Percentiles rank a stretch among this genome's conserved stretches.
Conservation (phyloP, 75 land plant species). For the Cupressus sempervirens region DNA sequence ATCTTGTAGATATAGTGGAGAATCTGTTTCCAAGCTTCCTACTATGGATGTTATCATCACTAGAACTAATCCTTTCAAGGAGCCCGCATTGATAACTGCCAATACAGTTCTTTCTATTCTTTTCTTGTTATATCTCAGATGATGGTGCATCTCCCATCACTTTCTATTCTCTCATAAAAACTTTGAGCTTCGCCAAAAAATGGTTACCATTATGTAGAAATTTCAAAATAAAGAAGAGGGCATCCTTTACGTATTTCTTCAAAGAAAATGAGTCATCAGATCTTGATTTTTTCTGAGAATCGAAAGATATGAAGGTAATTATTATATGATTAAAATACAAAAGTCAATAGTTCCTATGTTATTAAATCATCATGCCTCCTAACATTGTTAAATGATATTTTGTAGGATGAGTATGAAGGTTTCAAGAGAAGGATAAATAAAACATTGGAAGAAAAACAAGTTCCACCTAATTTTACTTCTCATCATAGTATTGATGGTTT, state of each 20-base stretch:
- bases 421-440: not conserved
- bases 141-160: too few relatives aligned
- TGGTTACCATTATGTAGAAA: slow-evolving; percentile 55
- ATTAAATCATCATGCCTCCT: too few relatives aligned
- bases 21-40: slow-evolving; percentile 5
- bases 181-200: slow-evolving; percentile 31
- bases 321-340: not conserved
- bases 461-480: not conserved
- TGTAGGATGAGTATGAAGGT: too few relatives aligned
- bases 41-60: not conserved
- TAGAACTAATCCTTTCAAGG: slow-evolving; percentile 5
- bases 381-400: too few relatives aligned
- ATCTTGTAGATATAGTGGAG: not conserved
- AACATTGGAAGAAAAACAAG: not conserved
- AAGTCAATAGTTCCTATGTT: too few relatives aligned
- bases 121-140: slow-evolving; percentile 7
- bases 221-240: slow-evolving; percentile 18
- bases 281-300: slow-evolving; percentile 13
- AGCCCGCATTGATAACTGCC: not conserved
- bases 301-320: slow-evolving; percentile 20
- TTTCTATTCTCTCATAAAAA: slow-evolving; percentile 30
- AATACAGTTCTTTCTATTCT: slow-evolving; percentile 8
- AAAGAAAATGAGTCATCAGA: not conserved
- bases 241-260: slow-evolving; percentile 26
- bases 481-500: not conserved